phyloP scores from a whole-genome alignment of 2,329 filamentous ascomycete genomes.

The Phaeoacremonium minimum region DNA sequence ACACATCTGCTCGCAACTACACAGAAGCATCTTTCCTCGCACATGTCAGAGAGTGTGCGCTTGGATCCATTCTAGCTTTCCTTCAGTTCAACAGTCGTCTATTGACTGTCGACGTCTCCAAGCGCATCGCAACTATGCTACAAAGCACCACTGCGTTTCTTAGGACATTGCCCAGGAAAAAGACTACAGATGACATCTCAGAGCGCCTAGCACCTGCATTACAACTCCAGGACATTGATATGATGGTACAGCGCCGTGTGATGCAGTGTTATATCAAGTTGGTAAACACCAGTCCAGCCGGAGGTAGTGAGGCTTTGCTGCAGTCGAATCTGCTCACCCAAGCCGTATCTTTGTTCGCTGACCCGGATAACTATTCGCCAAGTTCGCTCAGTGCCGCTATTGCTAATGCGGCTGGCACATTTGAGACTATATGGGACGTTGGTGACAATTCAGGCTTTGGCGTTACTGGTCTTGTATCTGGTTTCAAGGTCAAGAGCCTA shows the following conservation, averaged over 20 bases:
- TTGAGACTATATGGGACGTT: slow-evolving; percentile 93
- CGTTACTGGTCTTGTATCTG: slow-evolving; percentile 77
- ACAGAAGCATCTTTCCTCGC: slow-evolving; percentile 90
- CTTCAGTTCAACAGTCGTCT: slow-evolving; percentile 89
- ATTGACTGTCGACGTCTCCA: slow-evolving; percentile 89
- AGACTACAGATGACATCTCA: slow-evolving; percentile 79
- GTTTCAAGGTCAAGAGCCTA: slow-evolving; percentile 68
- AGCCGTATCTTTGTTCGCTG: slow-evolving; percentile 86
- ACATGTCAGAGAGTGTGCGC: slow-evolving; percentile 89
- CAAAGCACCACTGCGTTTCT: slow-evolving; percentile 91
- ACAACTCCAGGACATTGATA: slow-evolving; percentile 83
- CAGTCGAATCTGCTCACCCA: slow-evolving; percentile 90
- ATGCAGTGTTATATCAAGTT: slow-evolving; percentile 93
- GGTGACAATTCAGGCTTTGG: slow-evolving; percentile 94
- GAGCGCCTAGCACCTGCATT: slow-evolving; percentile 81
- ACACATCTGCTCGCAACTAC: slow-evolving; percentile 75
- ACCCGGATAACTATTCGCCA: slow-evolving; percentile 82
- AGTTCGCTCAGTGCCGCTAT: slow-evolving; percentile 87
- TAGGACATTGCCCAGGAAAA: slow-evolving; percentile 77
- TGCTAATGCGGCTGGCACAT: slow-evolving; percentile 81
- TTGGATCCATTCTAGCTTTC: slow-evolving; percentile 88
- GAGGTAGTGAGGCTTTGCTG: slow-evolving; percentile 78
- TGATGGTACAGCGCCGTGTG: slow-evolving; percentile 90
- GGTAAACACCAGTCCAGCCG: slow-evolving; percentile 80
- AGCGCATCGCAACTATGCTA: slow-evolving; percentile 87